Base-by-base conservation (phyloP, 495 filamentous ascomycete species). In the Penicillium nucicola region DNA sequence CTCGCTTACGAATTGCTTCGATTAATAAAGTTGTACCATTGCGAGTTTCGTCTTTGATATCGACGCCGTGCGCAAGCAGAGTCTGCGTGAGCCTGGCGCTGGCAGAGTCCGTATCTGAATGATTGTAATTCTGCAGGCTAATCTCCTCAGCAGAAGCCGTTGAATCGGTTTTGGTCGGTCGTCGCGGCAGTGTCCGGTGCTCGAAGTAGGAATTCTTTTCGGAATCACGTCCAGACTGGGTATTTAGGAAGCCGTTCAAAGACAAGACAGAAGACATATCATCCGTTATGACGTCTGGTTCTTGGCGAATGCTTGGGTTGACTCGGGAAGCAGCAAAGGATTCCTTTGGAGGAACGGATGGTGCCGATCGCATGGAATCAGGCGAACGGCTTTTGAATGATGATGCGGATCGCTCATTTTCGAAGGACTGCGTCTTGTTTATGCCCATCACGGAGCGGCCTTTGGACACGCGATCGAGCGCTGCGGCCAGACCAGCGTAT, bases 1-100 rank as follows among this genome's bases (percentile, higher is more conserved):
- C 64, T 15, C 61, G 75, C 48, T 72, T 75, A 45, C 67, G 73
- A 48, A 83, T 78, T 10, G 70, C 59, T 18, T 69, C 61, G 41
- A 77, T 70, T 35, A 81, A 65, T 9, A 72, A 42, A 2, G 75
- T 80, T 48, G 71, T 69, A 22, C 77, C 77, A 37, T 68, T 72
- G 11, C 55, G 56, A 44, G 68, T 70, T 12, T 74, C 47, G 1
- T 68, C 58, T 43, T 74, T 71, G 4, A 69, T 44, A 42, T 78
- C 70, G 9, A 70, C 79, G 17, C 72, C 72, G 37, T 83, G 74
- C 18, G 65, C 69, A 14, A 81, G 66, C 47, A 79, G 57, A 9
- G 74, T 56, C 17, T 75, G 71, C 4, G 69, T 64, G 15, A 81
- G 56, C 23, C 66, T 62, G n/a, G 69, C 62, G 20, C 71, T 73